A percentile compares a stretch with the other conserved stretches of the same genome.
These are phyloP conservation scores for Cadophora malorum DNA, from an alignment of 2,329 filamentous ascomycete genomes.

Conservation along the genomic window DNA sequence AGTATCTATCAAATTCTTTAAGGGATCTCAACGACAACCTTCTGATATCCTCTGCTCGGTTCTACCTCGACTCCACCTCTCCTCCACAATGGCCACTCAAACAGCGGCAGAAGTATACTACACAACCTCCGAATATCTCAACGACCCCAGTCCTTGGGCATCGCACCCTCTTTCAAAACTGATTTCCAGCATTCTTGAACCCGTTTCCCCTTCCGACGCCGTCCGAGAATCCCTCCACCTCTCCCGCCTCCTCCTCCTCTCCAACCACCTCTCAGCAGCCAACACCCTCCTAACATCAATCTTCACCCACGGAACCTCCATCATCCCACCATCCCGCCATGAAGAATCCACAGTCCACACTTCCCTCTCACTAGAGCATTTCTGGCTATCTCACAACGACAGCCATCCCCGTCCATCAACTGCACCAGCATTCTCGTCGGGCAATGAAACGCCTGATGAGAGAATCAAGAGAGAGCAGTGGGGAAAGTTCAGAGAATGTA, in stretches of 20 bases:
- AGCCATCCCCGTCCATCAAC: background rate
- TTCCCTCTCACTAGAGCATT: background rate
- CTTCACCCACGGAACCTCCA: slow-evolving; percentile 4
- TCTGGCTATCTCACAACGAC: slow-evolving; percentile 9
- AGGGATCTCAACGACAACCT: background rate
- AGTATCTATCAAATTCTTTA: background rate
- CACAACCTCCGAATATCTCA: background rate
- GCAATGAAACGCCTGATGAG: background rate
- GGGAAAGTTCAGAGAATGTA: slow-evolving; percentile 28
- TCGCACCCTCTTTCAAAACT: slow-evolving; percentile 20
- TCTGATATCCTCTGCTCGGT: too few species aligned
- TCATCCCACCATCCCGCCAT: background rate
- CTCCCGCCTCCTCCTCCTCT: slow-evolving; percentile 26
- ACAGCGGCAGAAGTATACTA: background rate
- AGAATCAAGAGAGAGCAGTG: background rate
- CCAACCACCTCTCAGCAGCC: slow-evolving; percentile 22
- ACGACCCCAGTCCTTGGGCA: background rate
- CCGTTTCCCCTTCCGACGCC: slow-evolving; percentile 11
- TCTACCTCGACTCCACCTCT: background rate
- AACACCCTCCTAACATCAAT: slow-evolving; percentile 21
- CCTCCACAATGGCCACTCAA: background rate
- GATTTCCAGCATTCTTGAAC: slow-evolving; percentile 23
- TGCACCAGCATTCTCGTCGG: background rate
- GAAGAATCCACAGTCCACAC: slow-evolving; percentile 1
- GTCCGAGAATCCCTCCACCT: slow-evolving; percentile 20